These are phyloP conservation scores for Pseudoscleropodium purum DNA, from an alignment of 225 moss, liverwort and hornwort genomes.

Conservation along the genomic window DNA sequence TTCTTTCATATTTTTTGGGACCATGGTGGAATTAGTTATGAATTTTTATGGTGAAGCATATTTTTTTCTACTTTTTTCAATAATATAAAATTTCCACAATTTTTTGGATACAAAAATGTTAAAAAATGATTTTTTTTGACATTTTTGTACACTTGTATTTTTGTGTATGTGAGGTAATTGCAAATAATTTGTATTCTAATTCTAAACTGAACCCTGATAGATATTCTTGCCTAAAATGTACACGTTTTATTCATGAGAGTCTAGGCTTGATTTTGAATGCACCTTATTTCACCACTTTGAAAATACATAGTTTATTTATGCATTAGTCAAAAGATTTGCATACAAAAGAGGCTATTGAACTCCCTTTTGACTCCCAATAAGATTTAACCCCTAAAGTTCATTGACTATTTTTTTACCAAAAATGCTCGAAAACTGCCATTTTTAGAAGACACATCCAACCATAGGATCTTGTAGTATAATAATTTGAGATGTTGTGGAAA, in stretches of 20 bases:
- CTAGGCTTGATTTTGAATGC: not conserved
- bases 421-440: too few relatives aligned
- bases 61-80: not conserved
- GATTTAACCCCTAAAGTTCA: not conserved
- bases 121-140: not conserved
- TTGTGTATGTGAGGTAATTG: not conserved
- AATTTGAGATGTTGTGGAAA: too few relatives aligned
- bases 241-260: not conserved
- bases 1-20: too few relatives aligned
- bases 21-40: not conserved
- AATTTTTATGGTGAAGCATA: not conserved
- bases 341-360: not conserved
- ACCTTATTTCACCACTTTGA: not conserved
- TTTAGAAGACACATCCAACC: too few relatives aligned
- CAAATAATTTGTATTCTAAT: not conserved
- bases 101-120: fast-evolving
- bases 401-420: too few relatives aligned
- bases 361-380: not conserved
- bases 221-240: not conserved
- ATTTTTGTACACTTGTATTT: not conserved
- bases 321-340: fast-evolving
- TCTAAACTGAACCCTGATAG: not conserved
- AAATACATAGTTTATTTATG: not conserved
- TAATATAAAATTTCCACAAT: fast-evolving
- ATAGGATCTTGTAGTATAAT: too few relatives aligned